phyloP scores from a whole-genome alignment of 169 alveolate genomes.

The Eimeria necatrix region DNA sequence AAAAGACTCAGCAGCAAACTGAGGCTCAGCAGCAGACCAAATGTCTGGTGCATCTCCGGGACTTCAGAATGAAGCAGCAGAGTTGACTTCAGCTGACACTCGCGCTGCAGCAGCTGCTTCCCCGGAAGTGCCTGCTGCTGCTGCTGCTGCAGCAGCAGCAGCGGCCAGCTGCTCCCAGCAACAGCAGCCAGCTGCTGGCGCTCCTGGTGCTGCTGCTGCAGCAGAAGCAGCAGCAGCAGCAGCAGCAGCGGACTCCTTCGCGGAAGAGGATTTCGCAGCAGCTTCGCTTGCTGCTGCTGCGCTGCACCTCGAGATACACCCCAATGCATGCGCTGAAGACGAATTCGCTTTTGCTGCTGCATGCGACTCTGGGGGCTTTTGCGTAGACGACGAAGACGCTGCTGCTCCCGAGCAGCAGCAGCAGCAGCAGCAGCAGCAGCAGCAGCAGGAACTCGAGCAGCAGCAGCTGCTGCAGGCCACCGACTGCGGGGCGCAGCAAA shows the following conservation, averaged over 20 bases:
- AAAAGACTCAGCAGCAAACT: too few relatives aligned
- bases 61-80: neutral
- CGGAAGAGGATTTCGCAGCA: neutral
- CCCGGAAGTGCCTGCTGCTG: neutral
- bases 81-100: too few relatives aligned
- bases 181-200: too few relatives aligned
- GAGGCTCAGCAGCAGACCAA: neutral
- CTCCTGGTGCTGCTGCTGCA: neutral
- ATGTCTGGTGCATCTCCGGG: neutral
- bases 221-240: neutral
- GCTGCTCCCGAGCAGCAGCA: neutral
- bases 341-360: neutral
- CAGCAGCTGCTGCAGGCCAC: neutral
- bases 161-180: neutral
- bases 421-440: constrained; percentile 48
- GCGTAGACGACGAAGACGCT: constrained; percentile 11
- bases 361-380: constrained; percentile 38
- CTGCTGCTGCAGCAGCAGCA: neutral
- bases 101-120: too few relatives aligned
- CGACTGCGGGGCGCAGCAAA: neutral
- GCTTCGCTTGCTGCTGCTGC: neutral
- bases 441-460: constrained; percentile 32
- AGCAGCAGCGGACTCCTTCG: neutral
- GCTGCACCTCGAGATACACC: neutral
- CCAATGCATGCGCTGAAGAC: neutral